A percentile compares a stretch with the other conserved stretches of the same genome.
These are phyloP conservation scores for Colletotrichum endophyticum DNA, from an alignment of 2,329 filamentous ascomycete genomes.

Conservation along the genomic window DNA sequence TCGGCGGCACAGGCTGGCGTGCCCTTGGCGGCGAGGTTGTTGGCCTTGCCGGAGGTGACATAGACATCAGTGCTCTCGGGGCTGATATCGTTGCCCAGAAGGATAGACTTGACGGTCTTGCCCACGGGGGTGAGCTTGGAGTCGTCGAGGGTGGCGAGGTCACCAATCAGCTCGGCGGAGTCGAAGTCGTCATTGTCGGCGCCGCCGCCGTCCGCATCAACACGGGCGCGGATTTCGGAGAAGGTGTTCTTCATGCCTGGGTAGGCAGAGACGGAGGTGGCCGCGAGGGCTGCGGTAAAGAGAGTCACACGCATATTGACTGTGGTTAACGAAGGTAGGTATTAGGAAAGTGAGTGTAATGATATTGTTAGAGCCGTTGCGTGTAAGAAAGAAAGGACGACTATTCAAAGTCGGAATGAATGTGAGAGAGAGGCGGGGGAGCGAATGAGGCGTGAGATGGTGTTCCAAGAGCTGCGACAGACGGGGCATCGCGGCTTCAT, in stretches of 20 bases:
- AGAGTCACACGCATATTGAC: slow-evolving; percentile 12
- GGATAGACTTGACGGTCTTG: slow-evolving; percentile 39
- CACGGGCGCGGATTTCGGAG: slow-evolving; percentile 23
- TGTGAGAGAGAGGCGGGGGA: not conserved
- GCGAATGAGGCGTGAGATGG: not conserved
- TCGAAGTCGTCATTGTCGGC: slow-evolving; percentile 1
- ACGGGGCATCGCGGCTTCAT: not conserved
- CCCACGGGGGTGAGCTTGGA: slow-evolving; percentile 38
- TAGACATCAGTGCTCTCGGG: slow-evolving; percentile 28
- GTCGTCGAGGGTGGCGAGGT: slow-evolving; percentile 35
- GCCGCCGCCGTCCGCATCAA: not conserved
- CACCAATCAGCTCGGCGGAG: slow-evolving; percentile 34
- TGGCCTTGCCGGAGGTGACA: not conserved
- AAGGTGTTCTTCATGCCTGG: slow-evolving; percentile 22
- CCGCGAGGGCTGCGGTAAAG: slow-evolving; percentile 17
- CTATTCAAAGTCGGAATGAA: not conserved
- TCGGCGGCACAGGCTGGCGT: slow-evolving; percentile 37
- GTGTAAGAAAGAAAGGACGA: not conserved
- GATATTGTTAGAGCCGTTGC: not conserved
- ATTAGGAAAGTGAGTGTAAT: not conserved
- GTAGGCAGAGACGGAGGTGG: slow-evolving; percentile 13
- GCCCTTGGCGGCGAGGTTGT: slow-evolving; percentile 23
- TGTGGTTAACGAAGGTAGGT: slow-evolving; percentile 25
- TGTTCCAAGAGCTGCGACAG: not conserved
- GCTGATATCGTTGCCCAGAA: slow-evolving; percentile 31